These are phyloP conservation scores for Purpureocillium lavendulum DNA, from an alignment of 2,329 filamentous ascomycete species.

Conservation along the genomic window DNA sequence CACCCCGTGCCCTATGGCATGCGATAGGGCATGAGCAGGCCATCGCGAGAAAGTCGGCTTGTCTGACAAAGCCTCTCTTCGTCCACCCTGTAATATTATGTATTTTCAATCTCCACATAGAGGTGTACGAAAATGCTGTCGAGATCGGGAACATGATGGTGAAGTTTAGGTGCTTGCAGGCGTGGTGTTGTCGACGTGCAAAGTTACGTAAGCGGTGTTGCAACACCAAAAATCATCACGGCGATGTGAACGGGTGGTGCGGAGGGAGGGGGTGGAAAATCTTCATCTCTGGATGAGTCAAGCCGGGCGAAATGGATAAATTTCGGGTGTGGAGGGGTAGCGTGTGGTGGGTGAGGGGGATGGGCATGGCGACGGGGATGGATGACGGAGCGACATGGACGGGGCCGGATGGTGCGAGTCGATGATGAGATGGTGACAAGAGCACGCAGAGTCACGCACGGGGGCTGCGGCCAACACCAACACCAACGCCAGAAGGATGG, in stretches of 20 bases:
- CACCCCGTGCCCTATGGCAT: no score
- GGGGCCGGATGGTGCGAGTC: neutral
- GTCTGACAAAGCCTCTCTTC: no score
- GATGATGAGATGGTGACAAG: neutral
- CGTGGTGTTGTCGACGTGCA: neutral
- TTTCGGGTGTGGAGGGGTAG: slow-evolving; percentile 1
- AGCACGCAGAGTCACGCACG: neutral
- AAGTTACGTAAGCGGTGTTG: neutral
- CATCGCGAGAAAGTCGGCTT: no score
- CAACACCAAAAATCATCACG: neutral
- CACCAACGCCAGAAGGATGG: neutral
- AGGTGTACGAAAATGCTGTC: no score
- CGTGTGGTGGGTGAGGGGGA: neutral
- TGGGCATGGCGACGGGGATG: neutral
- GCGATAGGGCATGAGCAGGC: no score
- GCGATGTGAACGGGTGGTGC: neutral
- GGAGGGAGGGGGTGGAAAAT: neutral
- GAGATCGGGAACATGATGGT: no score
- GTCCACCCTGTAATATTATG: no score
- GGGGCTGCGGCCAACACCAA: neutral
- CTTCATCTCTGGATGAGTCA: neutral
- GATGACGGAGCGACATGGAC: neutral
- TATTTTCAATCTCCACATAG: no score
- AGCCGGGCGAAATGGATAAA: neutral
- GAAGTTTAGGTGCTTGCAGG: no score